Percentiles rank a stretch among this genome's conserved stretches.
These are phyloP conservation scores for Rusavskia elegans DNA, from an alignment of 495 filamentous ascomycete genomes.

Conservation along the genomic window DNA sequence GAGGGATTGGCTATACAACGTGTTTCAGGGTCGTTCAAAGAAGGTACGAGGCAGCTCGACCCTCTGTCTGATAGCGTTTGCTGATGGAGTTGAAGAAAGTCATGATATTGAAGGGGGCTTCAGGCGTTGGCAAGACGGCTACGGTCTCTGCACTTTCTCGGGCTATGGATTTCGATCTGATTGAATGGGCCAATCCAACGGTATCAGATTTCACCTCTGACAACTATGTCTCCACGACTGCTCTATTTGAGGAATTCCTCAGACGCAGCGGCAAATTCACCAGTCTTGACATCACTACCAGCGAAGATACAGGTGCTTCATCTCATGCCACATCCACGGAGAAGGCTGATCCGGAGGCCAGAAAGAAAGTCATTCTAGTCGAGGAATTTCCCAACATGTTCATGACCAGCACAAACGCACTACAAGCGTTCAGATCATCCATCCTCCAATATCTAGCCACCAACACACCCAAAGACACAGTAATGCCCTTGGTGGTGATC, in stretches of 20 bases:
- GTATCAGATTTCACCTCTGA: slow-evolving; percentile 38
- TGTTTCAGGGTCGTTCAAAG: slow-evolving; percentile 39
- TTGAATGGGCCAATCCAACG: slow-evolving; percentile 83
- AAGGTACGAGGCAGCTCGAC: slow-evolving; percentile 17
- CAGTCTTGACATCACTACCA: slow-evolving; percentile 41
- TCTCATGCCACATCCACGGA: background rate
- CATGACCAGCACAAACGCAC: slow-evolving; percentile 43
- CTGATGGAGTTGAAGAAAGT: slow-evolving; percentile 41
- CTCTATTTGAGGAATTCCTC: slow-evolving; percentile 85
- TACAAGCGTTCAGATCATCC: slow-evolving; percentile 59
- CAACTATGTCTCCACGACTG: slow-evolving; percentile 45
- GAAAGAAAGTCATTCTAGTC: slow-evolving; percentile 54
- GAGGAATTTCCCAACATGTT: slow-evolving; percentile 92
- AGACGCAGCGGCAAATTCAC: slow-evolving; percentile 61
- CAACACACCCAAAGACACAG: slow-evolving; percentile 11
- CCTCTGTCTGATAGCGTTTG: background rate
- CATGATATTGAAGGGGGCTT: slow-evolving; percentile 76
- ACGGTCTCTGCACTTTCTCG: slow-evolving; percentile 62
- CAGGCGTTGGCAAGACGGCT: slow-evolving; percentile 84
- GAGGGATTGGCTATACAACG: slow-evolving; percentile 59
- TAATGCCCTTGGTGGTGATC: slow-evolving; percentile 72
- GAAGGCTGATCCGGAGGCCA: background rate
- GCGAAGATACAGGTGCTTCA: background rate
- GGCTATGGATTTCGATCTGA: slow-evolving; percentile 50
- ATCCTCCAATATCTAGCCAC: slow-evolving; percentile 56